Base-by-base conservation (phyloP, 805 yeast species). In the Wickerhamiella parazyma region DNA sequence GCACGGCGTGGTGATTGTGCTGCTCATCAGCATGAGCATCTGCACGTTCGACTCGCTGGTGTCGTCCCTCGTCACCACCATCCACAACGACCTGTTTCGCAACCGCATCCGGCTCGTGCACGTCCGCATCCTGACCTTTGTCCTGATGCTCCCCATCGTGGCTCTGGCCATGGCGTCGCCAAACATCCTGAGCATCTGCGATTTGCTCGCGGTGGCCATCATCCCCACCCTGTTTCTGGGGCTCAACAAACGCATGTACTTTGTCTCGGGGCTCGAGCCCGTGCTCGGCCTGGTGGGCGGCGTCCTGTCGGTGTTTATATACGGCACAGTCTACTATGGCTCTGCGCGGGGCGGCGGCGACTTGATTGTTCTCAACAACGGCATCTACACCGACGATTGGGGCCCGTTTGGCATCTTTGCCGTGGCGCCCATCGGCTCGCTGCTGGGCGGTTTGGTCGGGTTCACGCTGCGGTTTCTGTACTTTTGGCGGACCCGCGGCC, bases 341-440 rank as follows among this genome's bases (percentile, higher is more conserved):
- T 22, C 34, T 5, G 89, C 93, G 9, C 59, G 62, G 44, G 81
- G 78, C 48, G 96, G 95, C 52, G 95, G 80, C 12, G 70, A 69
- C 48, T 67, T 87, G 42, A 63, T 87, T 41, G 65, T 87, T 47
- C 69, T 87, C 42, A 33, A 36, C 5, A 48, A 59, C 18, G 95
- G 96, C 36, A 64, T 87, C 21, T 87, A 87, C 55, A 66, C 72
- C 5, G 72, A 70, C 40, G 95, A 87, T 57, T 87, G 95, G 95
- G 83, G 93, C 54, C 78, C 94, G 0, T 87, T 87, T 64, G 96
- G 94, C 19, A 95, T 95, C 1, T 87, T 87, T 62, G 89, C 82
- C 6, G 81, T 79, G 49, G 91, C 95, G 1, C 95, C 95, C 5
- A 69, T 78, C 33, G 93, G 89, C 21, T 85, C 91, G 9, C 51